phyloP scores from a whole-genome alignment of 2,329 filamentous ascomycete genomes.

The Didymella exigua region DNA sequence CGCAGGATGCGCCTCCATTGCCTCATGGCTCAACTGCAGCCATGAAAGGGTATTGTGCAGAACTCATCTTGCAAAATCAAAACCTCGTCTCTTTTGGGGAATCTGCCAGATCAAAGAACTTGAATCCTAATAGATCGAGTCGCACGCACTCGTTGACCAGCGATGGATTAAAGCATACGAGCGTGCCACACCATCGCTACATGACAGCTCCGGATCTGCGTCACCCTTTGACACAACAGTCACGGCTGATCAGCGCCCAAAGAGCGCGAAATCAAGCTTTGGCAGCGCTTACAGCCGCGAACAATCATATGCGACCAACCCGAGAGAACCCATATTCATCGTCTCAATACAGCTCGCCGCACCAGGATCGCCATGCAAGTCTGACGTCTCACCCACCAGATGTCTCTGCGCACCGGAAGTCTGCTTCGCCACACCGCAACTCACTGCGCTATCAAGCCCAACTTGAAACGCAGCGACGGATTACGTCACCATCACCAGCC shows the following conservation, averaged over 20 bases:
- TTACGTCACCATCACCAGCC: constrained; percentile 1
- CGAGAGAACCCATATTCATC: neutral
- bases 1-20: constrained; percentile 12
- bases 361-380: constrained; percentile 9
- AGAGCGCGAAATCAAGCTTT: constrained; percentile 15
- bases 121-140: neutral
- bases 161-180: neutral
- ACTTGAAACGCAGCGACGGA: neutral
- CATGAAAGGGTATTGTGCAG: constrained; percentile 10
- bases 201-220: constrained; percentile 10
- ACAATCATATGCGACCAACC: constrained; percentile 2
- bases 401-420: neutral
- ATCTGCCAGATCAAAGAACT: constrained; percentile 11
- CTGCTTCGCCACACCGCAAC: constrained; percentile 1
- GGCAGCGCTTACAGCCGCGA: constrained; percentile 11
- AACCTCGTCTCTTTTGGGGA: constrained; percentile 13
- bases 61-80: constrained; percentile 11
- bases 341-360: neutral
- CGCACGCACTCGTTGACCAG: constrained; percentile 7
- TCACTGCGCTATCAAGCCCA: constrained; percentile 3
- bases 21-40: constrained; percentile 1
- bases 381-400: constrained; percentile 14
- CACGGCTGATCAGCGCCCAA: constrained; percentile 7
- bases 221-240: neutral
- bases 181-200: neutral